A percentile compares a stretch with the other conserved stretches of the same genome.
phyloP scores from a whole-genome alignment of 352 stramenopile species.

The Phytophthora niederhauseri region DNA sequence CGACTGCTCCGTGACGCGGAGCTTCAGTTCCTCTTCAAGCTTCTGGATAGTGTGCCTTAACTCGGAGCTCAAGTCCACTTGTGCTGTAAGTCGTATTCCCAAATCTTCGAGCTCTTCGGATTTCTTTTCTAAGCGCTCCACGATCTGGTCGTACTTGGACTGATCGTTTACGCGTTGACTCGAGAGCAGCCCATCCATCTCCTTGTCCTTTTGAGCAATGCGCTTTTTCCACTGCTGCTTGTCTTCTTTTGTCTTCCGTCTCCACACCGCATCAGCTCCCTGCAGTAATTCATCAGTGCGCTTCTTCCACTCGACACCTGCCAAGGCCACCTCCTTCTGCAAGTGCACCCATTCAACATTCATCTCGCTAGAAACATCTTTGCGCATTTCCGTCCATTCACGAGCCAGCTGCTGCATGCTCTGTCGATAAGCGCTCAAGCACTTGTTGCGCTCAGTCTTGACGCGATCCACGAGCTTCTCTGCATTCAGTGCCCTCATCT shows the following conservation, averaged over 20 bases:
- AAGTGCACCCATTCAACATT: constrained; percentile 36
- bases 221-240: constrained; percentile 49
- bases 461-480: constrained; percentile 34
- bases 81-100: constrained; percentile 24
- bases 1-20: constrained; percentile 39
- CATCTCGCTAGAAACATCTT: constrained; percentile 41
- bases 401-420: constrained; percentile 36
- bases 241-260: constrained; percentile 40
- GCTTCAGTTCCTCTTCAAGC: constrained; percentile 47
- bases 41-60: constrained; percentile 43
- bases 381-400: constrained; percentile 42
- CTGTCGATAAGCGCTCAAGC: constrained; percentile 34
- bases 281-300: constrained; percentile 29
- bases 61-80: constrained; percentile 35
- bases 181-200: constrained; percentile 50
- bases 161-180: constrained; percentile 61
- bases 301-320: constrained; percentile 34
- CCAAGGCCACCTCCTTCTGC: constrained; percentile 35
- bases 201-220: constrained; percentile 55
- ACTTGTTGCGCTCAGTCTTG: constrained; percentile 34
- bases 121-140: constrained; percentile 49
- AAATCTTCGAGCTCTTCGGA: constrained; percentile 41
- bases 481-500: constrained; percentile 35
- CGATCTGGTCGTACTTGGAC: constrained; percentile 57
- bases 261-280: constrained; percentile 25